These are phyloP conservation scores for Microbotryum violaceum DNA, from an alignment of 1,284 basidiomycete genomes.

Conservation along the genomic window DNA sequence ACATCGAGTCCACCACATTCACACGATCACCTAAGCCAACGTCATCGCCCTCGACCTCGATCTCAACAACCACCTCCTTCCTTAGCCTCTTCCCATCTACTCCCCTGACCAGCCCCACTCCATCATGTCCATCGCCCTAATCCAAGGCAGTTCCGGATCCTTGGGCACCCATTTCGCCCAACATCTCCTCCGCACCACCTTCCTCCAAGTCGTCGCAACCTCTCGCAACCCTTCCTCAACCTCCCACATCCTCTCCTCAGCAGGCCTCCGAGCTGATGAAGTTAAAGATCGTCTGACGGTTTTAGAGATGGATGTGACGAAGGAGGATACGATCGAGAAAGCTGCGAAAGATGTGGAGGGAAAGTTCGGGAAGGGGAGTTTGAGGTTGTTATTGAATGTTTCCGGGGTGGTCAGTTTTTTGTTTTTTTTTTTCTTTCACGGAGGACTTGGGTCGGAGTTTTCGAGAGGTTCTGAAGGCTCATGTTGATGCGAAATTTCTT, in stretches of 20 bases:
- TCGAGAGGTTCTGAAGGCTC: background rate
- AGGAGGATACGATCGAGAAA: constrained; percentile 42
- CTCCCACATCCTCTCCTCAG: constrained; percentile 36
- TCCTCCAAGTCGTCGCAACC: constrained; percentile 44
- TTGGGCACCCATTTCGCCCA: constrained; percentile 32
- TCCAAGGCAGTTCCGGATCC: constrained; percentile 31
- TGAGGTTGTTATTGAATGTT: constrained; percentile 45
- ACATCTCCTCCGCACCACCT: constrained; percentile 41
- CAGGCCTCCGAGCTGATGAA: constrained; percentile 11
- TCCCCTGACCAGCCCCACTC: background rate
- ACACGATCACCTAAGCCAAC: too few relatives aligned
- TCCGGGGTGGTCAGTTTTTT: constrained; percentile 43
- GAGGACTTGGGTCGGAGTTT: background rate
- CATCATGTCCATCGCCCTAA: constrained; percentile 33
- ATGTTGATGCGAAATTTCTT: background rate
- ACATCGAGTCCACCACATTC: too few relatives aligned
- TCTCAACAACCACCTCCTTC: background rate
- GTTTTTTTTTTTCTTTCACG: background rate
- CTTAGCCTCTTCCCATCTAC: background rate
- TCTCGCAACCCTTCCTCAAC: constrained; percentile 40
- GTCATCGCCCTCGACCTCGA: background rate
- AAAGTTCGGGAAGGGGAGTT: constrained; percentile 40
- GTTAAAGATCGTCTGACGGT: constrained; percentile 39
- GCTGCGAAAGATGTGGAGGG: constrained; percentile 42
- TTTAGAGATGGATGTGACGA: constrained; percentile 41